These are phyloP conservation scores for Fraxinus sp. DNA, from an alignment of 305 asterid species.

Conservation along the genomic window DNA sequence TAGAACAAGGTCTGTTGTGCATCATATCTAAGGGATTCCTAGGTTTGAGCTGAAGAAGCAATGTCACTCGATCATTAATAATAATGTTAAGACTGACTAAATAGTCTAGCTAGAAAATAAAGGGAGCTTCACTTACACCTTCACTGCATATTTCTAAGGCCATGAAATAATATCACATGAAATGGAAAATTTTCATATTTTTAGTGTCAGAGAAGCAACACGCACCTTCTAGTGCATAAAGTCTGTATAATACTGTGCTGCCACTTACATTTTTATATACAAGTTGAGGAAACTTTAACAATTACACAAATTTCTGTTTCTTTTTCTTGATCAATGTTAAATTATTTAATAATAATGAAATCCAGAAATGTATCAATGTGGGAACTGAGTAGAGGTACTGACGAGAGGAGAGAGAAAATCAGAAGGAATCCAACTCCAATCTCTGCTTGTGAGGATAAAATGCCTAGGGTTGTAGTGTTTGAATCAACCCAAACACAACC, in stretches of 20 bases:
- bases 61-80: too few species aligned
- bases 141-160: neutral
- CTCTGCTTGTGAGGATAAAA: slow-evolving; percentile 74
- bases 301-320: neutral
- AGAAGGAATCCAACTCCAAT: slow-evolving; percentile 81
- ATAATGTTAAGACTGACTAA: neutral
- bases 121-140: neutral
- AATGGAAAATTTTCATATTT: neutral
- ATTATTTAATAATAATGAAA: neutral
- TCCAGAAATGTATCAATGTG: neutral
- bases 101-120: neutral
- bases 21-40: too few species aligned
- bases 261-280: slow-evolving; percentile 52
- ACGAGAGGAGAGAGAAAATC: slow-evolving; percentile 66
- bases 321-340: neutral
- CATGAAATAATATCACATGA: neutral
- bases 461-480: slow-evolving; percentile 64
- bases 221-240: slow-evolving; percentile 93
- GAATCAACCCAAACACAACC: slow-evolving; percentile 96
- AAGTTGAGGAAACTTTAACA: slow-evolving; percentile 20
- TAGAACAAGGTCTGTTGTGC: too few species aligned
- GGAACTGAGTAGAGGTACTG: slow-evolving; percentile 32
- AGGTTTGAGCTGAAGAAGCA: too few species aligned
- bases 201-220: neutral
- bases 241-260: slow-evolving; percentile 81